These are phyloP conservation scores for Cetradonia linearis DNA, from an alignment of 495 filamentous ascomycete genomes.

Conservation along the genomic window DNA sequence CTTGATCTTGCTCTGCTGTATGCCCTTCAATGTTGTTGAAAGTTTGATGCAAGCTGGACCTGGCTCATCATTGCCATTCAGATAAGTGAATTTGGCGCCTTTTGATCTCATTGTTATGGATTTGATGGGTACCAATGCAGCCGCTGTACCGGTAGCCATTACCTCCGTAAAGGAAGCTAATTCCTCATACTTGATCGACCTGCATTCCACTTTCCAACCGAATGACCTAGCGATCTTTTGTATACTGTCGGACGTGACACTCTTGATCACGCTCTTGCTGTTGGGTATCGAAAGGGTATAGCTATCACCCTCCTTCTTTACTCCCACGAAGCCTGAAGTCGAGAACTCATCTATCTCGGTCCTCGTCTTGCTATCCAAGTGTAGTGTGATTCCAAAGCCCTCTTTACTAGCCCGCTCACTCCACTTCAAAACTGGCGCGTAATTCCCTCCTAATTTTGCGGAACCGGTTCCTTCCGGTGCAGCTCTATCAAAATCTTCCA, in stretches of 20 bases:
- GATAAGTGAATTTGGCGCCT: conserved; percentile 57
- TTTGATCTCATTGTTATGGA: conserved; percentile 65
- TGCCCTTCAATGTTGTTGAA: conserved; percentile 65
- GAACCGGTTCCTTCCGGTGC: conserved; percentile 64
- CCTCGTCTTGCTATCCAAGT: conserved; percentile 70
- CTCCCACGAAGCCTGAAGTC: conserved; percentile 76
- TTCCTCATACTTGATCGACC: conserved; percentile 69
- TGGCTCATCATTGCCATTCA: conserved; percentile 52
- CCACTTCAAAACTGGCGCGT: conserved; percentile 71
- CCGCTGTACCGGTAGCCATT: conserved; percentile 86
- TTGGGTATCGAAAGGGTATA: conserved; percentile 70
- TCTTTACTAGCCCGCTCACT: conserved; percentile 61
- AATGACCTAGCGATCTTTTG: conserved; percentile 55
- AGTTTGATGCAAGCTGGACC: conserved; percentile 62
- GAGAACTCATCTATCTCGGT: conserved; percentile 84
- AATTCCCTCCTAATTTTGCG: conserved; percentile 71
- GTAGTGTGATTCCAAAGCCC: conserved; percentile 78
- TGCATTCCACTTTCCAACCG: conserved; percentile 57
- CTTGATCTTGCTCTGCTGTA: conserved; percentile 67
- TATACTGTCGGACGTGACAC: conserved; percentile 65
- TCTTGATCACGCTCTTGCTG: conserved; percentile 70
- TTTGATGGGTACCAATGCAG: conserved; percentile 79
- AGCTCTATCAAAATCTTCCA: conserved; percentile 67
- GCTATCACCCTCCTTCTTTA: conserved; percentile 45
- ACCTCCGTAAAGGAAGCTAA: conserved; percentile 69